Evolutionary conservation across 228 moss, liverwort and hornwort genomes (phyloP).

Genomic region (Sphagnum magellanicum): DNA sequence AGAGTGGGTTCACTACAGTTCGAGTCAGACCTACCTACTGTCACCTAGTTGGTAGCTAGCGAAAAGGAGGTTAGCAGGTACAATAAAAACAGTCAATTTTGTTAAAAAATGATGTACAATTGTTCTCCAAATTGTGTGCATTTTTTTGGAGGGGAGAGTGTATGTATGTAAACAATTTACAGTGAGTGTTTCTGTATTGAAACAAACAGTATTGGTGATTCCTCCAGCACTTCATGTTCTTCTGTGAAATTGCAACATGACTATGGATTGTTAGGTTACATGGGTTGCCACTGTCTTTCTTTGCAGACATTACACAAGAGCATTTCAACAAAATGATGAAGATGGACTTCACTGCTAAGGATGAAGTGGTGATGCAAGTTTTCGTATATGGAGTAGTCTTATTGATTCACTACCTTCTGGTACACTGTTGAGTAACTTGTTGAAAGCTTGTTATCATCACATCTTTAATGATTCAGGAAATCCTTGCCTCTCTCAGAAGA

Average conservation of each 20-base stretch:
- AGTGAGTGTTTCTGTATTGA: not conserved
- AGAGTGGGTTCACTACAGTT: too few species aligned
- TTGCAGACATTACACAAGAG: slow-evolving; percentile 77
- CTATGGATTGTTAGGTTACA: not conserved
- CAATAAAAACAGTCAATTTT: not conserved
- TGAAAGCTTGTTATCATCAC: too few species aligned
- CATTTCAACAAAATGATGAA: slow-evolving; percentile 64
- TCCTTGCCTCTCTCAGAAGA: too few species aligned
- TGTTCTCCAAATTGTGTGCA: not conserved
- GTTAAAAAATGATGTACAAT: not conserved
- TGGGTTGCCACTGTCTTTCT: not conserved
- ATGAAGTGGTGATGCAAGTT: slow-evolving; percentile 80
- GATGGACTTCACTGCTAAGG: slow-evolving; percentile 43
- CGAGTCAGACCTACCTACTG: too few species aligned
- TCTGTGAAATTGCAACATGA: too few species aligned
- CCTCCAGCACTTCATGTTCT: too few species aligned
- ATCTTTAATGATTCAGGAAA: too few species aligned
- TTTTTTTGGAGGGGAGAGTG: not conserved
- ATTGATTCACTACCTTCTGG: not conserved
- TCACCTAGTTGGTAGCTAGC: too few species aligned
- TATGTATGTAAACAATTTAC: not conserved
- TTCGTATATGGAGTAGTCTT: not conserved
- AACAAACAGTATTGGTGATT: not conserved
- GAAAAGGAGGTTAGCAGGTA: too few species aligned
- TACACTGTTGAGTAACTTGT: not conserved